Evolutionary conservation across 2,329 filamentous ascomycete genomes (phyloP).

Genomic region (Nemania diffusa): DNA sequence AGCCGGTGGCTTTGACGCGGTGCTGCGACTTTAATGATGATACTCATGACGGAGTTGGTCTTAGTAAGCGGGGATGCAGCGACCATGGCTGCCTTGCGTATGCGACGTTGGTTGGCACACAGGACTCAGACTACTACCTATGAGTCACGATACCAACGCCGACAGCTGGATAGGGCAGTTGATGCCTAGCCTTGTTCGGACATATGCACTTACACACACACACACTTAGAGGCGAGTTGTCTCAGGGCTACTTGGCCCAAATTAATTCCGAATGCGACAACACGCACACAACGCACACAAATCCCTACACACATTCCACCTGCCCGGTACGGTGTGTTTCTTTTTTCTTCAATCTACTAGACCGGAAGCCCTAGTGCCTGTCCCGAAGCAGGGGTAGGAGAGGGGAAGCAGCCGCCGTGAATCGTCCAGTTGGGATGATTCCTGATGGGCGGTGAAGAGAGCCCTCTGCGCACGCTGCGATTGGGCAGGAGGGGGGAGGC

Average conservation of each 20-base stretch:
- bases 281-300: slow-evolving; percentile 15
- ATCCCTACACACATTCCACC: slow-evolving; percentile 8
- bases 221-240: slow-evolving; percentile 8
- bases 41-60: slow-evolving; percentile 14
- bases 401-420: slow-evolving; percentile 3
- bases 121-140: not conserved
- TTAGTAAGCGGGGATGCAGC: slow-evolving; percentile 11
- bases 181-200: slow-evolving; percentile 19
- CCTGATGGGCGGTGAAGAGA: slow-evolving; percentile 29
- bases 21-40: slow-evolving; percentile 30
- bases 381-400: slow-evolving; percentile 10
- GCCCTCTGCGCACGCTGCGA: slow-evolving; percentile 8
- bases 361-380: not conserved
- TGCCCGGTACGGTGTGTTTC: slow-evolving; percentile 19
- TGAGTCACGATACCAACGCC: slow-evolving; percentile 28
- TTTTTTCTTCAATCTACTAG: slow-evolving; percentile 10
- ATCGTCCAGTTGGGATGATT: slow-evolving; percentile 16
- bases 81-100: slow-evolving; percentile 17
- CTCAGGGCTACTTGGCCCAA: slow-evolving; percentile 17
- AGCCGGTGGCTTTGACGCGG: slow-evolving; percentile 20
- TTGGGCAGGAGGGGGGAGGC: slow-evolving; percentile 26
- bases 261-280: slow-evolving; percentile 12
- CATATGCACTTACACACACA: not conserved
- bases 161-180: slow-evolving; percentile 17
- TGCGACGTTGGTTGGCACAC: slow-evolving; percentile 5